These are phyloP conservation scores for Rugonectria rugulosa DNA, from an alignment of 2,329 filamentous ascomycete genomes.

Conservation along the genomic window DNA sequence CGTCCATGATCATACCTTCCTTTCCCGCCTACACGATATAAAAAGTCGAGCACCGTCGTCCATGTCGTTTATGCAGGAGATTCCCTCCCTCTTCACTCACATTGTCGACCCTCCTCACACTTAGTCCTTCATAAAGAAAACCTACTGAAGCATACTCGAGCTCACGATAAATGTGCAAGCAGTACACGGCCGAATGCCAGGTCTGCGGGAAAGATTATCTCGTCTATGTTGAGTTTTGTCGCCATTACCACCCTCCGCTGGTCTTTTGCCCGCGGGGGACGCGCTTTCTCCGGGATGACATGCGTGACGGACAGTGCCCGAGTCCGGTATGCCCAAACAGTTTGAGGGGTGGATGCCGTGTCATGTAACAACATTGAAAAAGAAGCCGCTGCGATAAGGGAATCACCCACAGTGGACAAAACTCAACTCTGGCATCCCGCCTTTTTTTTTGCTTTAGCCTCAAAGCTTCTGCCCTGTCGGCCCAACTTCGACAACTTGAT, in stretches of 20 bases:
- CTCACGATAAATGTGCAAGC: slow-evolving; percentile 65
- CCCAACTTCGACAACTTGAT: slow-evolving; percentile 85
- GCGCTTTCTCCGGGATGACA: slow-evolving; percentile 49
- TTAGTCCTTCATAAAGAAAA: slow-evolving; percentile 25
- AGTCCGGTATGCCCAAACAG: slow-evolving; percentile 67
- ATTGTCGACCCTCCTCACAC: slow-evolving; percentile 20
- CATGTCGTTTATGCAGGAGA: slow-evolving; percentile 35
- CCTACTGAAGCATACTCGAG: slow-evolving; percentile 30
- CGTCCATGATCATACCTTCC: background rate
- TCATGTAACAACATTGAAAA: slow-evolving; percentile 54
- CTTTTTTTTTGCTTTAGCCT: slow-evolving; percentile 27
- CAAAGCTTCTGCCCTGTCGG: slow-evolving; percentile 61
- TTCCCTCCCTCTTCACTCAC: slow-evolving; percentile 23
- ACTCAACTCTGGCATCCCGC: slow-evolving; percentile 12
- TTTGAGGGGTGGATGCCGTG: slow-evolving; percentile 60
- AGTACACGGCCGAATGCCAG: slow-evolving; percentile 64
- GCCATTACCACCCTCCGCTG: slow-evolving; percentile 57
- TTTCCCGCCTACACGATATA: background rate
- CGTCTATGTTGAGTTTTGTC: slow-evolving; percentile 65
- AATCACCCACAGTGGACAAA: slow-evolving; percentile 9
- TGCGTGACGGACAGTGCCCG: slow-evolving; percentile 63
- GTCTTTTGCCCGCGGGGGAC: slow-evolving; percentile 56
- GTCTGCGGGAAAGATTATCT: slow-evolving; percentile 67
- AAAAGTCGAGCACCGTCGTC: slow-evolving; percentile 21
- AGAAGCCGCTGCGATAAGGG: slow-evolving; percentile 13